Base-by-base conservation (phyloP, 257 asterid species). In the Haberlea rhodopensis region DNA sequence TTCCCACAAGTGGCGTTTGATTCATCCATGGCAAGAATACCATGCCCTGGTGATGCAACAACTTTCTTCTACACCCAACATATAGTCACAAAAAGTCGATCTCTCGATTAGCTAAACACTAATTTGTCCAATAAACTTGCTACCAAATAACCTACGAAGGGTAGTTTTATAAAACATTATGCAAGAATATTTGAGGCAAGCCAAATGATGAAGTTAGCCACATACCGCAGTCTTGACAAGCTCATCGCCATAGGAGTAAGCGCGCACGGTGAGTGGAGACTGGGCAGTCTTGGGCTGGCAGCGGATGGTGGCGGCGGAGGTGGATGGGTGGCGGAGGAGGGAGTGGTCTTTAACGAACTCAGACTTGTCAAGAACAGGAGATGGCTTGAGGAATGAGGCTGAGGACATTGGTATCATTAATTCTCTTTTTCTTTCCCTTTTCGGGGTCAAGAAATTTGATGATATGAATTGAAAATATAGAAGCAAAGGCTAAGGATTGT, bases 331-430 rank as follows among this genome's bases (percentile, higher is more conserved):
- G 60, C 85, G 77, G 53, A 80, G 81, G 63, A 75, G 73, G 58
- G 68, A 34, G 18, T 62, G 67, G 0, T 45, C 67, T 26, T 86
- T 90, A 7, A 87, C 73, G 26, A 88, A 90, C 43, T 90, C 95
- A 15, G 95, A 84, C 60, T 85, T 88, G 79, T 81, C 94, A 53
- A 90, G 81, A 55, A 86, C 94, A 3, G 79, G 82, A 22, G 96
- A 82, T 65, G 95, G 70, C 79, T 87, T 90, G 79, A 90, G 86
- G 67, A 89, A 91, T 63, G 97, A 88, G 31, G 95, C 89, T 48
- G 95, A 82, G 67, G 95, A 95, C 97, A 90, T 90, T 78, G 75
- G 40, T n/a, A n/a, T n/a, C n/a, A n/a, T n/a, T n/a, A n/a, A n/a
- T n/a, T n/a, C n/a, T n/a, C n/a, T 84, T 84, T 56, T 84, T n/a